Base-by-base conservation (phyloP, 1,284 basidiomycete genomes). In the Rhodotorula glutinis region DNA sequence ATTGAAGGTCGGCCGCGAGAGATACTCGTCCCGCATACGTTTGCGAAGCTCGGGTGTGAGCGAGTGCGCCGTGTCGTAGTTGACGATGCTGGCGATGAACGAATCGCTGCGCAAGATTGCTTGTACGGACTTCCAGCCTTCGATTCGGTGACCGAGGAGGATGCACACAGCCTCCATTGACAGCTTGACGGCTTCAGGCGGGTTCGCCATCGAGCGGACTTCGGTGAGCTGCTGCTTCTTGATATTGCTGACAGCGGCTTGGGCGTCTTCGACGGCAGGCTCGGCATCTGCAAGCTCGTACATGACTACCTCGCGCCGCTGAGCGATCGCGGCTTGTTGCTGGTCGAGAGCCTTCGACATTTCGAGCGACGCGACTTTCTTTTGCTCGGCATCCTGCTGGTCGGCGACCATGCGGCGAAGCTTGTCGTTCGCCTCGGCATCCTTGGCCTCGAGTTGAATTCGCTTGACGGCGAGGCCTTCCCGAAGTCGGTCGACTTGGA, bases 121-220 rank as follows among this genome's bases (percentile, higher is more conserved):
- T 79, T 98, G 95, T 3, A 99, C 94, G 1, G 92, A 87, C 75
- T 92, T 89, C 97, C 96, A 99, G 78, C 87, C 89, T 74, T 98
- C 94, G 75, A 96, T 90, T 80, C 93, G 92, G 81, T 97, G 90
- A 16, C 96, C 96, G n/a, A 99, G 86, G 43, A 97, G 85, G 21
- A 92, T 95, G 79, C 96, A 99, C 44, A 97, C 95, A 1, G 93
- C 97, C 78, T 99, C 96, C 95, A 99, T 98, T 21, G 96, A 91
- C 58, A 95, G 81, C 80, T 98, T 98, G 77, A 99, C 95, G 14
- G 92, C 90, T 77, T 97, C 93, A 0, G 96, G 96, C 57, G 96
- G 96, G 77, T 98, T 98, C 54, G 92, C 91, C 94, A 99, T 98
- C 17, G 92, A 87, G 76, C 97, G 87, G 40, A 99, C 95, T 85